phyloP scores from a whole-genome alignment of 345 rosid genomes.

The Turritis glabra region DNA sequence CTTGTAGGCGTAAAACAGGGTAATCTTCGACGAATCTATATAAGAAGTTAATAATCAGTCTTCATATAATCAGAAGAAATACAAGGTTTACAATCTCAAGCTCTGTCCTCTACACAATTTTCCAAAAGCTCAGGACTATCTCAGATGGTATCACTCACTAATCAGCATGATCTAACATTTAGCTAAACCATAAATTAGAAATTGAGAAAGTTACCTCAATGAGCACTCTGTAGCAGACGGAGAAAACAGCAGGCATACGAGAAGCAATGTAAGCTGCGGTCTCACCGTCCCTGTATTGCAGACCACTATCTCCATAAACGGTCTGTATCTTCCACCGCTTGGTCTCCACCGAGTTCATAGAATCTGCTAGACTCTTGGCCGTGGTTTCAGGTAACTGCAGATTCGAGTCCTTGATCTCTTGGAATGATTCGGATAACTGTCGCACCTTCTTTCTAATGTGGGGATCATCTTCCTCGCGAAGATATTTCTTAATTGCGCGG shows the following conservation, averaged over 20 bases:
- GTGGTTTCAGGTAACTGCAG: constrained; percentile 52
- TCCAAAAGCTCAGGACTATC: background rate
- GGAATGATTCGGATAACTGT: constrained; percentile 68
- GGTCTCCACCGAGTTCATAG: constrained; percentile 76
- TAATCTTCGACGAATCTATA: constrained; percentile 68
- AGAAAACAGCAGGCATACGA: constrained; percentile 95
- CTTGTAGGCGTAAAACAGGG: constrained; percentile 70
- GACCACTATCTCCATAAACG: constrained; percentile 80
- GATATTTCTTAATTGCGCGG: constrained; percentile 78
- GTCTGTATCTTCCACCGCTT: constrained; percentile 90
- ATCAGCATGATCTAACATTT: background rate
- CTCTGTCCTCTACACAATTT: background rate
- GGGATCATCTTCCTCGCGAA: constrained; percentile 84
- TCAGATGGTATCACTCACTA: too few relatives aligned
- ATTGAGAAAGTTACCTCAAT: constrained; percentile 52
- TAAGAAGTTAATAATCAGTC: background rate
- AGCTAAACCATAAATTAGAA: background rate
- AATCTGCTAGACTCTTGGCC: constrained; percentile 71
- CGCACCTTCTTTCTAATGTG: constrained; percentile 79
- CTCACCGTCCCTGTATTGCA: constrained; percentile 74
- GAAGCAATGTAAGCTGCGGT: constrained; percentile 90
- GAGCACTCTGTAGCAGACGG: constrained; percentile 80
- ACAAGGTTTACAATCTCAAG: background rate
- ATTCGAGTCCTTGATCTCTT: constrained; percentile 65
- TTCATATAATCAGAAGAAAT: background rate